Conservation (phyloP, 2,329 filamentous ascomycete species). For the Hymenotorrendiella dingleyae region DNA sequence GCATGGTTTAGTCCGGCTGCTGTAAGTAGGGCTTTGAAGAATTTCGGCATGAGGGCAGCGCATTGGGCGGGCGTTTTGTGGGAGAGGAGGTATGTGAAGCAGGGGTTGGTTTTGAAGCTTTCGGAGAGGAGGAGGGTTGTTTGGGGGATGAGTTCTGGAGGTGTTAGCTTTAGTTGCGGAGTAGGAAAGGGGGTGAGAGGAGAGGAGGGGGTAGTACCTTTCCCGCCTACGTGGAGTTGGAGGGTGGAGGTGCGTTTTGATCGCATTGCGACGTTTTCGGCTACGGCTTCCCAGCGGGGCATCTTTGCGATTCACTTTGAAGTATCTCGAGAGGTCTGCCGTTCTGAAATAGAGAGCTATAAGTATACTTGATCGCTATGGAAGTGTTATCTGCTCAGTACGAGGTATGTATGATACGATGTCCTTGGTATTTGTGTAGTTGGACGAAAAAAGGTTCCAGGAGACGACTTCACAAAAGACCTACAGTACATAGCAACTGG, state of each 20-base stretch:
- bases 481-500: no score
- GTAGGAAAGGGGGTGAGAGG: not conserved
- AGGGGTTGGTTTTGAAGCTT: not conserved
- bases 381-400: no score
- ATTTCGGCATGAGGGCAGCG: not conserved
- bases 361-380: no score
- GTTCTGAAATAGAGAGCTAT: no score
- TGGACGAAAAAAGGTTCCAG: no score
- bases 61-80: not conserved
- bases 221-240: no score
- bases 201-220: no score
- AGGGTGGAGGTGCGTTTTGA: not conserved
- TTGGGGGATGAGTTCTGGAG: not conserved
- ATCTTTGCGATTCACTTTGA: no score
- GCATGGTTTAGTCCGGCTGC: not conserved
- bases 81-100: not conserved
- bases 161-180: not conserved
- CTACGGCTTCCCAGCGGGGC: not conserved
- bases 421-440: no score
- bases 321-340: no score
- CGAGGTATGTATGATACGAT: no score
- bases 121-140: not conserved
- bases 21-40: not conserved
- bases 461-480: no score
- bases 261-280: not conserved